Base-by-base conservation (phyloP, 1,284 basidiomycete genomes). In the Malassezia cuniculi region DNA sequence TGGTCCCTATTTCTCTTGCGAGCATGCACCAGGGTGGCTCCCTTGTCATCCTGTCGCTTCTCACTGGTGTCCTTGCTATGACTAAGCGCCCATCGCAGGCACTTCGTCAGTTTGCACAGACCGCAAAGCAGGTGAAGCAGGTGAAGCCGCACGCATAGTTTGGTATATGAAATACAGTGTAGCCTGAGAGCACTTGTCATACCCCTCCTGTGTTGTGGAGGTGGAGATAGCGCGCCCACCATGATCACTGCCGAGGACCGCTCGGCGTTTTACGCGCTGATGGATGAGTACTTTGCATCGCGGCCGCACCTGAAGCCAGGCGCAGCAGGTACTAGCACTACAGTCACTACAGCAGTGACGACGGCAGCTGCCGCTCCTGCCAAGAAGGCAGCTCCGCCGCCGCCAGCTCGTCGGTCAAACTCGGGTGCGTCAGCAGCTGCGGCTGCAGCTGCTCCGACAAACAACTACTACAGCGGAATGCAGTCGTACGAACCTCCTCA, bases 1-100 rank as follows among this genome's bases (percentile, higher is more conserved):
- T 97, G 47, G 93, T 99, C 0, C 93, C 93, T 0, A 77, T 87
- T 4, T 82, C 84, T 1, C 72, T 97, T 2, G 93, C 93, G 1
- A 83, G 87, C 7, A 76, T 81, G 26, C 93, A 99, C 68, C 93
- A 99, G 69, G 89, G 85, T 0, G 90, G 90, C 7, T 85, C 85
- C 55, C 79, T 97, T 5, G 76, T 82, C 29, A 72, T 97, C 11
- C 71, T 99, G 21, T 86, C 81, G n/a, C 76, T 81, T 11, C 77
- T 87, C 72, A 70, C 89, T 11, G 83, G 85, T 37, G 66, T 89
- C 2, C 71, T 82, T 4, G 73, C 83, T 7, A 74, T 79, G 0
- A 69, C 93, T 39, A 74, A 85, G 30, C 72, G 75, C 47, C 87
- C 87, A 0, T 74, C 79, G 10, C 57, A 69, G 8, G 80, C 78